Base-by-base conservation (phyloP, 169 alveolate genomes). In the Plasmodium inui region DNA sequence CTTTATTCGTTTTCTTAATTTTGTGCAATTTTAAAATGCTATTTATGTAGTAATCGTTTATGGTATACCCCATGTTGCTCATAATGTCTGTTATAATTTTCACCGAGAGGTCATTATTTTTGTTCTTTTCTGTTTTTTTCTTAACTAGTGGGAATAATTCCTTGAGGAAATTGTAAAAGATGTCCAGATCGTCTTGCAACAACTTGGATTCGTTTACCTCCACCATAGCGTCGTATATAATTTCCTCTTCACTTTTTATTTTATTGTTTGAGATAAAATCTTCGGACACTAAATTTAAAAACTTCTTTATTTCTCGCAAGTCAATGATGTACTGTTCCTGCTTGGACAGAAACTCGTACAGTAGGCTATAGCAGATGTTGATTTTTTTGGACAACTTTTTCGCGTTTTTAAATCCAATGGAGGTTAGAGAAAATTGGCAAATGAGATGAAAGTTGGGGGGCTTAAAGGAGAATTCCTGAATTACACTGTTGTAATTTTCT, bases 291-390 rank as follows among this genome's bases (percentile, higher is more conserved):
- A 86, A 70, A 78, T 97, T 98, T n/a, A 99, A 96, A 28, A 98
- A 99, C 61, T 98, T 96, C 96, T 99, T 99, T 84, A 99, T 96
- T 12, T 99, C 99, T 82, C 99, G 96, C 41, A 99, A 96, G 37
- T 99, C 99, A 83, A 98, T 99, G 95, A 99, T 99, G 96, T 99
- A 99, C 90, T 99, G 99, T 39, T 99, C 98, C 95, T 99, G 99
- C 19, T 97, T 95, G 26, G 99, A 97, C 34, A 98, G 96, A 92
- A 98, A 96, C 41, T 94, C 97, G 94, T 99, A 98, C 39, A 89
- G 37, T 22, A 98, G 96, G 92, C 98, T 99, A 95, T 99, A 98
- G 7, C 98, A 96, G 70, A 98, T 97, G 39, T 98, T 99, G 73
- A 99, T 98, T 93, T 98, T 98, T 74, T 98, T 98, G 10, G 99